phyloP scores from a whole-genome alignment of 306 rosid genomes.

The Pyrus betulifolia region DNA sequence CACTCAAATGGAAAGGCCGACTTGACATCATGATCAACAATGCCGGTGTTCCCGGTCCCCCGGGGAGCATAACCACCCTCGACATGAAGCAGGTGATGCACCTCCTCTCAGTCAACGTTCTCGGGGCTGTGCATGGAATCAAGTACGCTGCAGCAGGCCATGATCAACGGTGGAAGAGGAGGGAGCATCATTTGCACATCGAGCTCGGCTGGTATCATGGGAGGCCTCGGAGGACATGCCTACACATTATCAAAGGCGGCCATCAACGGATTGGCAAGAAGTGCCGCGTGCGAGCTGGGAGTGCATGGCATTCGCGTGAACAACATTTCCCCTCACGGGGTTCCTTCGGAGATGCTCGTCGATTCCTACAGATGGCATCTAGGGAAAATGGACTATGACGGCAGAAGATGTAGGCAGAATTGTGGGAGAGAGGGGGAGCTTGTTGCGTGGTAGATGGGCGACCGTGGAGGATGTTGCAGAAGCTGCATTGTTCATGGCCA shows the following conservation, averaged over 20 bases:
- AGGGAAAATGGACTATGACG: constrained; percentile 28
- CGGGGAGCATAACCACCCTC: constrained; percentile 51
- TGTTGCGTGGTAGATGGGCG: constrained; percentile 52
- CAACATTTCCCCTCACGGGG: constrained; percentile 70
- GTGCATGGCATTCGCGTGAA: constrained; percentile 66
- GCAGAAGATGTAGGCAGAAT: constrained; percentile 34
- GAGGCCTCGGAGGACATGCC: constrained; percentile 61
- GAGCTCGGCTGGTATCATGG: constrained; percentile 61
- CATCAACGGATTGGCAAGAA: constrained; percentile 54
- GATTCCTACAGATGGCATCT: constrained; percentile 26
- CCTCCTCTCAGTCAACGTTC: constrained; percentile 40
- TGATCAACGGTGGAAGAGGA: constrained; percentile 41
- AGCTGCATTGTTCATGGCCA: constrained; percentile 59
- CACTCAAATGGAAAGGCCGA: constrained; percentile 58
- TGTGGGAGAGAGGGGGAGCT: constrained; percentile 46
- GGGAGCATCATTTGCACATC: constrained; percentile 77
- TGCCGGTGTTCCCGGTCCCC: constrained; percentile 52
- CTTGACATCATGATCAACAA: constrained; percentile 77
- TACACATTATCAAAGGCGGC: constrained; percentile 67
- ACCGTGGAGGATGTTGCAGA: constrained; percentile 53
- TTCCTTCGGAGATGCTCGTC: constrained; percentile 67
- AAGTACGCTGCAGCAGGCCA: constrained; percentile 68
- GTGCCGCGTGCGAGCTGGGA: constrained; percentile 71
- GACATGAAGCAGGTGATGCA: constrained; percentile 40
- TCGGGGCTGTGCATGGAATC: constrained; percentile 62